Evolutionary conservation across 2,329 filamentous ascomycete genomes (phyloP), one percentile per base, ranked within the genome.

Genomic region (Monilinia vaccinii-corymbosi): DNA sequence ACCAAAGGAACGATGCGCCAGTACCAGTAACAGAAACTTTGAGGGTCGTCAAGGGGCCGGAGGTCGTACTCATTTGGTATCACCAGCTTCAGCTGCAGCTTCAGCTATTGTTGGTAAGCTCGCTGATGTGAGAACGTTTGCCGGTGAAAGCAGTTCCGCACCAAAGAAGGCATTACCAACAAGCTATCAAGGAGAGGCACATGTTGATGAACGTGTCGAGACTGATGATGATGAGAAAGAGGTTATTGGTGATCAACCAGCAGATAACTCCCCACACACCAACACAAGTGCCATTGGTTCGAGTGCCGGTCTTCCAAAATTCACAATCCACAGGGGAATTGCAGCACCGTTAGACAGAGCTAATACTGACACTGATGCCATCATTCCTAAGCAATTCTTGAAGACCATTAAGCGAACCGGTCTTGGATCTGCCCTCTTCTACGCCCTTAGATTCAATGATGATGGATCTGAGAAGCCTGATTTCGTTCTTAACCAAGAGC

Each of bases 381-480:
- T 97, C 75, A 99, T 99, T 68, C 94, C 94, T 65, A 99, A 99
- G 77, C 94, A 99, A 74, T 99, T 97, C 79, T 83, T 99, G 65
- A 99, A 97, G 80, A 99, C 94, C 45, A 97, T 97, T 77, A 97
- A 97, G 82, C 90, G 94, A 61, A 96, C 93, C 1, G 94, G 94
- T 65, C 88, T 99, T 11, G 92, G 92, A 61, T 82, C 79, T 28
- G 93, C 93, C 44, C 84, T 96, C 56, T 99, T 99, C 81, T 83
- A 92, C 73, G 86, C 84, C 64, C 86, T 91, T 76, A 86, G 94
- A 58, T 96, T 85, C 76, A 84, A 88, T 66, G 75, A 83, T 11
- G 86, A 89, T 68, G 88, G 87, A 64, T 79, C 80, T 23, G 88
- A 93, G 70, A 91, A 92, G 72, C 78, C 86, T 4, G 81, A 87